Conservation (phyloP, 768 basidiomycete genomes). For the Tricholoma sp. region DNA sequence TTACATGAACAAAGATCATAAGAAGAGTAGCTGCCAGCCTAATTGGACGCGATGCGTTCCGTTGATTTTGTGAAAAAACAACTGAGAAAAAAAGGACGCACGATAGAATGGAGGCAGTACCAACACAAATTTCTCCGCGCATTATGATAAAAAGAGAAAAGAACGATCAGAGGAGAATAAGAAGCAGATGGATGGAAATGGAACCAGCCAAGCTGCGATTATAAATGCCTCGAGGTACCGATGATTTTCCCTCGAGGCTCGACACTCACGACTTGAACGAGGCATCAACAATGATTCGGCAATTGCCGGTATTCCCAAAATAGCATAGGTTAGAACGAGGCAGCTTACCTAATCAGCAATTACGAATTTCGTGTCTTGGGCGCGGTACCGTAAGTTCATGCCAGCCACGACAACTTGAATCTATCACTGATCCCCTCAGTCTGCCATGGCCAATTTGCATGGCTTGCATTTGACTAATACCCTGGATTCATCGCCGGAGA, state of each 20-base stretch:
- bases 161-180: constrained; percentile 15
- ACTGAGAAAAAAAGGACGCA: constrained; percentile 30
- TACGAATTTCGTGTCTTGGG: background rate
- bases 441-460: constrained; percentile 19
- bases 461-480: constrained; percentile 21
- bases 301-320: constrained; percentile 6
- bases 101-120: constrained; percentile 69
- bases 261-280: constrained; percentile 28
- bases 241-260: background rate
- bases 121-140: constrained; percentile 76
- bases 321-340: background rate
- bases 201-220: constrained; percentile 16
- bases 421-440: constrained; percentile 6
- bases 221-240: constrained; percentile 11
- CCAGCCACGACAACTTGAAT: background rate
- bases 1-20: constrained; percentile 78
- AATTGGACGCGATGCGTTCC: constrained; percentile 15
- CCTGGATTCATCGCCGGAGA: constrained; percentile 27
- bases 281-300: constrained; percentile 7
- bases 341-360: background rate
- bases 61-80: constrained; percentile 8
- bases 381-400: no score
- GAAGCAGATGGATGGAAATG: constrained; percentile 11
- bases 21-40: constrained; percentile 51
- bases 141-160: constrained; percentile 27